Conservation (phyloP, 192 early-diverging fungal species). For the Dissophora globulifera region DNA sequence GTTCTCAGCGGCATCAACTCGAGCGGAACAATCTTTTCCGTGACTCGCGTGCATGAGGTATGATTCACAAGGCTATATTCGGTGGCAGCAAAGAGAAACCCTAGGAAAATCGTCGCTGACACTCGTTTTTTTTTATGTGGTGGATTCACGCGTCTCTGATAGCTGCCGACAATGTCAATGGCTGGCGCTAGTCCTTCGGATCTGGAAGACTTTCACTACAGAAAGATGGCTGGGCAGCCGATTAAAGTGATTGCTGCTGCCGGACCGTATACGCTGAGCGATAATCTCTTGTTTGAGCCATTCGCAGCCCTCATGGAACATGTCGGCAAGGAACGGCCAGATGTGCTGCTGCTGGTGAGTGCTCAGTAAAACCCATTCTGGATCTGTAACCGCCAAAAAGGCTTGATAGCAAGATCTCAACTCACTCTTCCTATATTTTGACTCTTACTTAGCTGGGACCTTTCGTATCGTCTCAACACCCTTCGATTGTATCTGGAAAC, state of each 20-base stretch:
- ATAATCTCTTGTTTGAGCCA: conserved; percentile 84
- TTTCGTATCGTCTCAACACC: conserved; percentile 73
- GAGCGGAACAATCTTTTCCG: conserved; percentile 65
- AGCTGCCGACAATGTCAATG: conserved; percentile 67
- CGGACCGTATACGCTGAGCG: conserved; percentile 89
- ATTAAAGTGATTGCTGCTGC: conserved; percentile 74
- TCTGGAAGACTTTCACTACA: conserved; percentile 55
- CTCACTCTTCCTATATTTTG: background rate
- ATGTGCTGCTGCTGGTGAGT: conserved; percentile 80
- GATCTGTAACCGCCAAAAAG: no score
- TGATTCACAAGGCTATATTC: conserved; percentile 1
- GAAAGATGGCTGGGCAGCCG: conserved; percentile 42
- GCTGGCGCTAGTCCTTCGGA: conserved; percentile 48
- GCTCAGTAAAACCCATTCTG: background rate
- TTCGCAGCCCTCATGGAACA: conserved; percentile 79
- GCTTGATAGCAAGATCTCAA: no score
- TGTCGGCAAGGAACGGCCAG: conserved; percentile 71
- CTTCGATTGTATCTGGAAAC: conserved; percentile 63
- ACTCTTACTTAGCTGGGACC: conserved; percentile 70
- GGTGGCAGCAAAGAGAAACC: background rate
- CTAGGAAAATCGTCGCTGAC: background rate
- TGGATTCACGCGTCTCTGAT: background rate
- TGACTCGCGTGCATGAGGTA: conserved; percentile 65
- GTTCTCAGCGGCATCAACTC: conserved; percentile 75
- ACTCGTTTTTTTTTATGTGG: background rate